Conservation (phyloP, 441 rosid species). For the Iberis amara region DNA sequence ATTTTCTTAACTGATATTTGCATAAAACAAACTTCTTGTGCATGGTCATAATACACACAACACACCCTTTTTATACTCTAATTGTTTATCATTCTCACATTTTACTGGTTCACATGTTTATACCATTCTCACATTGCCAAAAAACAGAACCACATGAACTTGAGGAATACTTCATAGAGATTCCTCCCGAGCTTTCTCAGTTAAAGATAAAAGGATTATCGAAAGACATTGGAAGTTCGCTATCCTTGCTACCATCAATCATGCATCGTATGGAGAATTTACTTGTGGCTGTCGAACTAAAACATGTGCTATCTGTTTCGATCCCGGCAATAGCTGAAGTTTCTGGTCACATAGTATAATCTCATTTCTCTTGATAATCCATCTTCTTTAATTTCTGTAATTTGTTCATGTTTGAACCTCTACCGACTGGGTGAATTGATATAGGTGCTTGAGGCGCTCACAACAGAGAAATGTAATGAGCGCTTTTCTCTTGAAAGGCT, state of each 20-base stretch:
- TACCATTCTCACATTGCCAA: slow-evolving; percentile 24
- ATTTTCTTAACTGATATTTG: slow-evolving; percentile 22
- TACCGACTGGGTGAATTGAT: slow-evolving; percentile 31
- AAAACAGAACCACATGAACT: slow-evolving; percentile 61
- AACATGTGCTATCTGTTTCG: slow-evolving; percentile 52
- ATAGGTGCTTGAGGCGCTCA: slow-evolving; percentile 89
- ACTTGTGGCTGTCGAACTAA: slow-evolving; percentile 92
- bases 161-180: slow-evolving; percentile 68
- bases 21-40: slow-evolving; percentile 20
- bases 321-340: slow-evolving; percentile 75
- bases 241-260: slow-evolving; percentile 85
- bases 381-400: slow-evolving; percentile 18
- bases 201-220: slow-evolving; percentile 86
- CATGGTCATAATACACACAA: slow-evolving; percentile 5
- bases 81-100: not conserved
- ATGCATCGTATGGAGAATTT: slow-evolving; percentile 91
- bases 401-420: slow-evolving; percentile 17
- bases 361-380: slow-evolving; percentile 28
- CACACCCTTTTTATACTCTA: slow-evolving; percentile 1
- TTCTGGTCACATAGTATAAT: slow-evolving; percentile 61
- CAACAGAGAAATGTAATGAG: slow-evolving; percentile 96
- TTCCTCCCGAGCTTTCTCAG: slow-evolving; percentile 87
- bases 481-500: slow-evolving; percentile 94
- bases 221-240: slow-evolving; percentile 87
- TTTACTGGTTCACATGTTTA: slow-evolving; percentile 7